phyloP scores from a whole-genome alignment of 345 rosid species.

The Erodium maritimum region DNA sequence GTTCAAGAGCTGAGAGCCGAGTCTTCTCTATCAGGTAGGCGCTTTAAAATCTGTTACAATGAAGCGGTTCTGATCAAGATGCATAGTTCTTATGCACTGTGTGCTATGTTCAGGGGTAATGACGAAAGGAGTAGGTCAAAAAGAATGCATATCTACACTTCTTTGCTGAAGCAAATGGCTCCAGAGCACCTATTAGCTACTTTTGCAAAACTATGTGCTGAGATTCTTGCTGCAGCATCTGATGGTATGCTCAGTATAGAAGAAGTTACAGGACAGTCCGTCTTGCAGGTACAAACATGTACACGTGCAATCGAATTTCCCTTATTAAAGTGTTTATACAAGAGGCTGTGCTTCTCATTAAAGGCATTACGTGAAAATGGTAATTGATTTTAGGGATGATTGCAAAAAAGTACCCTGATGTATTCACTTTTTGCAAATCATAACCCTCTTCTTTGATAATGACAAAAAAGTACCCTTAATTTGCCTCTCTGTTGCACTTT shows the following conservation, averaged over 20 bases:
- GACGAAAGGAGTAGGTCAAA: slow-evolving; percentile 65
- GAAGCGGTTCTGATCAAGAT: too few relatives aligned
- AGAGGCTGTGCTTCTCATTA: too few relatives aligned
- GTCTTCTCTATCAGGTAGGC: slow-evolving; percentile 59
- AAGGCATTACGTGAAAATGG: too few relatives aligned
- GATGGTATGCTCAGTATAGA: slow-evolving; percentile 75
- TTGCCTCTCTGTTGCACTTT: too few relatives aligned
- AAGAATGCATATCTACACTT: slow-evolving; percentile 70
- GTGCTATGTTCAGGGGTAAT: slow-evolving; percentile 42
- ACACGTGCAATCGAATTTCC: too few relatives aligned
- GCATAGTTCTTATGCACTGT: too few relatives aligned
- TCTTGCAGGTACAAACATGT: slow-evolving; percentile 52
- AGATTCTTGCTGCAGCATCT: slow-evolving; percentile 88
- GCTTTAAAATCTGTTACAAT: not conserved
- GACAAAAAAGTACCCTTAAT: too few relatives aligned
- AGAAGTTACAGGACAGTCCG: slow-evolving; percentile 65
- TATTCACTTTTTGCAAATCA: too few relatives aligned
- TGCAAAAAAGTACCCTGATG: too few relatives aligned
- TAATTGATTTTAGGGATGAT: too few relatives aligned
- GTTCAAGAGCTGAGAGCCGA: slow-evolving; percentile 36
- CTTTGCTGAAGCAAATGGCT: slow-evolving; percentile 90
- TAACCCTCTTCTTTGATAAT: too few relatives aligned
- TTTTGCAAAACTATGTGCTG: slow-evolving; percentile 90
- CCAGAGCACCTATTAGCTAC: slow-evolving; percentile 92
- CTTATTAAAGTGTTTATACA: too few relatives aligned